These are phyloP conservation scores for Geotrichum bryndzae DNA, from an alignment of 1,139 yeast species.

Conservation along the genomic window DNA sequence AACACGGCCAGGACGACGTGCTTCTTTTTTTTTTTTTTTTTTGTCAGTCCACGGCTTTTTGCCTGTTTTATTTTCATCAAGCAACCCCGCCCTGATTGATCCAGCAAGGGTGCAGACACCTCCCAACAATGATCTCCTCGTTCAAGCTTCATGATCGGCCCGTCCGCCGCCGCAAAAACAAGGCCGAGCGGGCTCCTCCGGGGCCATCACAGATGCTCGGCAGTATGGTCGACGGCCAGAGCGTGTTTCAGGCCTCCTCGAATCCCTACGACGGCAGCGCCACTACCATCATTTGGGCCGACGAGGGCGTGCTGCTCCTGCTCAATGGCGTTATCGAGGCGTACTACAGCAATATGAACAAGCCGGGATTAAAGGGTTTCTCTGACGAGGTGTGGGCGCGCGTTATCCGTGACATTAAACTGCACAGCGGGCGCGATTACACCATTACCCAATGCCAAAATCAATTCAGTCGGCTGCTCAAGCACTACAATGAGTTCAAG, in stretches of 20 bases:
- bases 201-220: neutral
- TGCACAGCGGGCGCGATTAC: neutral
- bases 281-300: neutral
- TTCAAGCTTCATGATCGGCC: neutral
- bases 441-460: neutral
- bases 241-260: neutral
- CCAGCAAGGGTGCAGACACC: neutral
- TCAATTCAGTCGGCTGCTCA: neutral
- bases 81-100: neutral
- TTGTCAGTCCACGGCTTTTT: neutral
- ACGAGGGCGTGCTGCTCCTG: neutral
- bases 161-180: neutral
- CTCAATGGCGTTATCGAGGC: neutral
- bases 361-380: neutral
- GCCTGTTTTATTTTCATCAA: neutral
- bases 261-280: neutral
- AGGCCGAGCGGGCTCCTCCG: neutral
- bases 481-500: neutral
- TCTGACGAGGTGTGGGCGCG: neutral
- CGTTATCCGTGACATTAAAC: neutral
- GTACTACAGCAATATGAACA: neutral
- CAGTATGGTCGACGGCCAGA: neutral
- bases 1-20: too few relatives aligned
- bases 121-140: neutral
- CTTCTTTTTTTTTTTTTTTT: too few relatives aligned